Percentiles rank a stretch among this genome's conserved stretches.
Evolutionary conservation across 768 basidiomycete species (phyloP).

Genomic region (Leccinum longicurvipes): DNA sequence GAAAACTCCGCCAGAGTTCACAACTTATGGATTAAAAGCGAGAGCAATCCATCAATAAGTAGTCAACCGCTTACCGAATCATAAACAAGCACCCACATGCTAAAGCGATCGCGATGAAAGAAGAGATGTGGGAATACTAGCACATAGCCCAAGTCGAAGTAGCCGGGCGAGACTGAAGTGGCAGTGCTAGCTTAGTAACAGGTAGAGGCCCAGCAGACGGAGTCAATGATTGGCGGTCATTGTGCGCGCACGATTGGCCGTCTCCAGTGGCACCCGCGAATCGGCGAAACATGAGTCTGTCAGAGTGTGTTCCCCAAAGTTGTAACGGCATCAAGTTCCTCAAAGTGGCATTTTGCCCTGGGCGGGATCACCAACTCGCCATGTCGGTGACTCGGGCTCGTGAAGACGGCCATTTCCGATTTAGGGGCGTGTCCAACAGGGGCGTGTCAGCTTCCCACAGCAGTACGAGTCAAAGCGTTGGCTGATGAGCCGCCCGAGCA

Average conservation of each 20-base stretch:
- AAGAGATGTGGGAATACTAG: neutral
- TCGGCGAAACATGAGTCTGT: too few species aligned
- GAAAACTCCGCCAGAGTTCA: conserved; percentile 9
- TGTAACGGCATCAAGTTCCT: too few species aligned
- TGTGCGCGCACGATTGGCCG: neutral
- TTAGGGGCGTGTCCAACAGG: neutral
- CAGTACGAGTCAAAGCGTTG: conserved; percentile 20
- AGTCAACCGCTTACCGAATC: neutral
- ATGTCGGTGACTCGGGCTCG: neutral
- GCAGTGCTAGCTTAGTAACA: neutral
- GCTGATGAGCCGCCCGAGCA: neutral
- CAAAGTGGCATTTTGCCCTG: too few species aligned
- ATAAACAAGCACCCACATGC: conserved; percentile 3
- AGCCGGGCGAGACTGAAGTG: neutral
- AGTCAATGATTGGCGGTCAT: too few species aligned
- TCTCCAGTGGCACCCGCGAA: too few species aligned
- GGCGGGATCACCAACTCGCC: too few species aligned
- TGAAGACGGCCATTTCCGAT: neutral
- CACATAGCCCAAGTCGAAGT: neutral
- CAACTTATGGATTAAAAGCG: neutral
- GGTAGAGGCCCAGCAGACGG: too few species aligned
- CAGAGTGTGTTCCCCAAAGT: too few species aligned
- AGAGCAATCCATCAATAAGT: neutral
- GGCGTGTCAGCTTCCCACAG: neutral
- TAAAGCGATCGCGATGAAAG: neutral